Evolutionary conservation across 2,329 filamentous ascomycete species (phyloP).

Genomic region (Pyrenophora teres): DNA sequence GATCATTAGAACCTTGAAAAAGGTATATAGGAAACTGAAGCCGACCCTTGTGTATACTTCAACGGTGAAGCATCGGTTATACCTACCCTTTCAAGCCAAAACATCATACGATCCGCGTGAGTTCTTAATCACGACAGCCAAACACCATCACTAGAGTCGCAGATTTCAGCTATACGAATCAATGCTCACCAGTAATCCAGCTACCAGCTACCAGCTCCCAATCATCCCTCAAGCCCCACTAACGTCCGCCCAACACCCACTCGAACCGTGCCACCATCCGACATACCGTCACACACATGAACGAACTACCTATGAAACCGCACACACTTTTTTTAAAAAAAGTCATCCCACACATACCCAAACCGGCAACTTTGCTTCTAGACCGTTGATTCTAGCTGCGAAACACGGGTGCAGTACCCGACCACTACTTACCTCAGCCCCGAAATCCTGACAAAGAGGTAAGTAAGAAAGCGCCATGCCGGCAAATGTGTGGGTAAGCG

Average conservation of each 20-base stretch:
- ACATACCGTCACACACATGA: neutral
- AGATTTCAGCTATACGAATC: too few species aligned
- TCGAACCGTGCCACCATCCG: neutral
- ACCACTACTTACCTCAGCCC: conserved; percentile 2
- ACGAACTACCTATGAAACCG: neutral
- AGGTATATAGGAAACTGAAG: neutral
- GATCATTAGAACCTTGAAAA: neutral
- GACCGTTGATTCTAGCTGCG: conserved; percentile 11
- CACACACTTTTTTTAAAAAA: too few species aligned
- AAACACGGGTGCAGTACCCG: conserved; percentile 16
- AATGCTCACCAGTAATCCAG: too few species aligned
- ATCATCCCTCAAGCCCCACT: neutral
- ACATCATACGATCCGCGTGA: too few species aligned
- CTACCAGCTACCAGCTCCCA: neutral
- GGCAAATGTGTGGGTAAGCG: too few species aligned
- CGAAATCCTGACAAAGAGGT: too few species aligned
- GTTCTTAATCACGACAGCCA: too few species aligned
- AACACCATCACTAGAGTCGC: too few species aligned
- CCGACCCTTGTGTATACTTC: neutral
- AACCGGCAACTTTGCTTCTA: conserved; percentile 5
- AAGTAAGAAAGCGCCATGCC: too few species aligned
- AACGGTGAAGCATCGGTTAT: neutral
- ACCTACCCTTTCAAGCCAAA: neutral
- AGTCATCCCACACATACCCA: neutral
- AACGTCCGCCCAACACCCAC: neutral